A percentile compares a stretch with the other conserved stretches of the same genome.
These are phyloP conservation scores for Erythrophleum ivorense DNA, from an alignment of 331 rosid genomes.

Conservation along the genomic window DNA sequence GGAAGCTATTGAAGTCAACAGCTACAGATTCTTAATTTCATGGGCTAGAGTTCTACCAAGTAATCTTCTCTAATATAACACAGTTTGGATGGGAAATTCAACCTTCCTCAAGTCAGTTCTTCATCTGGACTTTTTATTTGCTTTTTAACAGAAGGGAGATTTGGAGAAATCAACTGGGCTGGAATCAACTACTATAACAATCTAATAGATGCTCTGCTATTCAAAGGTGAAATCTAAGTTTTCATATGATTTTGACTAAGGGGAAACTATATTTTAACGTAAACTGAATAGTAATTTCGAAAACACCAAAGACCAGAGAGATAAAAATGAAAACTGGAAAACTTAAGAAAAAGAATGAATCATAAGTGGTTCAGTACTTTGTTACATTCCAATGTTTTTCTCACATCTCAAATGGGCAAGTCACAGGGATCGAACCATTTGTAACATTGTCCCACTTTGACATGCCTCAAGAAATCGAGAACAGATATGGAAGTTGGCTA, in stretches of 20 bases:
- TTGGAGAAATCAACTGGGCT: constrained; percentile 39
- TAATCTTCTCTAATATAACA: background rate
- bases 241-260: too few species aligned
- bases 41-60: constrained; percentile 55
- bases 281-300: too few species aligned
- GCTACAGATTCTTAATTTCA: constrained; percentile 65
- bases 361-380: too few species aligned
- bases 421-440: too few species aligned
- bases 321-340: too few species aligned
- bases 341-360: too few species aligned
- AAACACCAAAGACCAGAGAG: too few species aligned
- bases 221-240: constrained; percentile 33
- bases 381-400: background rate
- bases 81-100: background rate
- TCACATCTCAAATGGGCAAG: too few species aligned
- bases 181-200: constrained; percentile 46
- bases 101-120: background rate
- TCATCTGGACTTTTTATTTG: background rate
- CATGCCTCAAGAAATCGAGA: too few species aligned
- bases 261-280: too few species aligned
- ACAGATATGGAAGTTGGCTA: constrained; percentile 58
- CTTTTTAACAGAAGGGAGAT: background rate
- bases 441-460: too few species aligned
- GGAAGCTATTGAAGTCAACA: constrained; percentile 50
- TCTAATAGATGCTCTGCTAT: constrained; percentile 50